Percentiles rank a stretch among this genome's conserved stretches.
Conservation (phyloP, 1,284 basidiomycete genomes). For the Ceratobasidium sp. region DNA sequence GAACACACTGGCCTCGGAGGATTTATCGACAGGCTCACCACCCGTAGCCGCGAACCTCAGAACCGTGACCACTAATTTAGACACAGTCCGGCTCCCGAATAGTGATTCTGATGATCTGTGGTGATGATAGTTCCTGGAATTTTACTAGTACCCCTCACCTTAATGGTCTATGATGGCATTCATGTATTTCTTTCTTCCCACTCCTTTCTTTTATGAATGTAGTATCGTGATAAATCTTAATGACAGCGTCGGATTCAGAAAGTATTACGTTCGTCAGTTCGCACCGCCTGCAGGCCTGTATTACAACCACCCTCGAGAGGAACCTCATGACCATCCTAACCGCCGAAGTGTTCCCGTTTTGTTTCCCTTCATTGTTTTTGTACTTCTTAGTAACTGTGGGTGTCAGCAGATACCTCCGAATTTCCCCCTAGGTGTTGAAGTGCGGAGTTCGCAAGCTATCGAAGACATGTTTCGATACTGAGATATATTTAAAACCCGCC, state of each 20-base stretch:
- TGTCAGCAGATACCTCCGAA: constrained; percentile 13
- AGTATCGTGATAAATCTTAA: constrained; percentile 18
- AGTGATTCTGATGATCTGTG: constrained; percentile 2
- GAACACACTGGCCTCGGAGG: constrained; percentile 18
- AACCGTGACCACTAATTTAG: constrained; percentile 5
- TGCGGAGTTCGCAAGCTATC: background rate
- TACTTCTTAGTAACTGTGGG: background rate
- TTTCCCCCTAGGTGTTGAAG: constrained; percentile 5
- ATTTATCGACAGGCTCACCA: constrained; percentile 37
- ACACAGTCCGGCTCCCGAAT: background rate
- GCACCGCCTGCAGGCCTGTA: too few species aligned
- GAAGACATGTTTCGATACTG: too few species aligned
- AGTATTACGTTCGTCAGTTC: too few species aligned
- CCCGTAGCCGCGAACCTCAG: constrained; percentile 25
- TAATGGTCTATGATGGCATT: constrained; percentile 1
- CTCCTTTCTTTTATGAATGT: constrained; percentile 12
- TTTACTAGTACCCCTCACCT: constrained; percentile 5
- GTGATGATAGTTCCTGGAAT: background rate
- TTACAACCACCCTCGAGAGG: background rate
- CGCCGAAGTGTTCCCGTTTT: constrained; percentile 17
- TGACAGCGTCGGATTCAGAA: background rate
- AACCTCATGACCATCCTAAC: constrained; percentile 12
- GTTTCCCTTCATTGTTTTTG: background rate
- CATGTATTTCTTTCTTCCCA: constrained; percentile 17
- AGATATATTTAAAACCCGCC: too few species aligned